Evolutionary conservation across 169 alveolate genomes (phyloP).

Genomic region (Blepharisma undulans): DNA sequence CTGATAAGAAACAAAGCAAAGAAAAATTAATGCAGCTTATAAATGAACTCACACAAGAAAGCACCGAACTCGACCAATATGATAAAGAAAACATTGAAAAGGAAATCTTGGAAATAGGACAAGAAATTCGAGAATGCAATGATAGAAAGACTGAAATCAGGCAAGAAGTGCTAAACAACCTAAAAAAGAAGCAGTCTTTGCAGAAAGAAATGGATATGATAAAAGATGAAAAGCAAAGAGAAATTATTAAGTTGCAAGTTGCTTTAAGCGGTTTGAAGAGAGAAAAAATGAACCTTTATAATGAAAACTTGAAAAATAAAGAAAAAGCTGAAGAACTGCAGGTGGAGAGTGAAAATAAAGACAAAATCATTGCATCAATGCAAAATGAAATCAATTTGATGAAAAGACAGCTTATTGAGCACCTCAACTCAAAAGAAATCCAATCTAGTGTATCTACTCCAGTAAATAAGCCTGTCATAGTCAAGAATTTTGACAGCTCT

Average conservation of each 20-base stretch:
- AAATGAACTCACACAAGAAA: neutral
- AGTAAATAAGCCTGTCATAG: neutral
- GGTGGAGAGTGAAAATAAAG: conserved; percentile 23
- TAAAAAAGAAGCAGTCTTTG: neutral
- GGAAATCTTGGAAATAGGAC: neutral
- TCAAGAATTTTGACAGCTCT: neutral
- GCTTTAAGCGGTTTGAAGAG: neutral
- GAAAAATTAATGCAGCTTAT: neutral
- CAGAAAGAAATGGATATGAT: neutral
- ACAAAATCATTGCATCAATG: conserved; percentile 1
- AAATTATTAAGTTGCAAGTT: conserved; percentile 9
- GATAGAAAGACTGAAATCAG: neutral
- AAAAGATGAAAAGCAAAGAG: conserved; percentile 23
- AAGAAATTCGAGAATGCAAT: conserved; percentile 8
- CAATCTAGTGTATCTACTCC: neutral
- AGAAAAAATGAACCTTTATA: conserved; percentile 5
- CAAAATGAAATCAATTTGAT: neutral
- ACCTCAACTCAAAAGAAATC: neutral
- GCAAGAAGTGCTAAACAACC: neutral
- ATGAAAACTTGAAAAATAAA: neutral
- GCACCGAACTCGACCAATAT: neutral
- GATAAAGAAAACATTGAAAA: neutral
- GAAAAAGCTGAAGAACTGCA: conserved; percentile 2
- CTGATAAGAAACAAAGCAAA: neutral
- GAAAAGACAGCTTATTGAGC: neutral